A percentile compares a stretch with the other conserved stretches of the same genome.
These are phyloP conservation scores for Cetraspora pellucida DNA, from an alignment of 192 early-diverging fungal genomes.

Conservation along the genomic window DNA sequence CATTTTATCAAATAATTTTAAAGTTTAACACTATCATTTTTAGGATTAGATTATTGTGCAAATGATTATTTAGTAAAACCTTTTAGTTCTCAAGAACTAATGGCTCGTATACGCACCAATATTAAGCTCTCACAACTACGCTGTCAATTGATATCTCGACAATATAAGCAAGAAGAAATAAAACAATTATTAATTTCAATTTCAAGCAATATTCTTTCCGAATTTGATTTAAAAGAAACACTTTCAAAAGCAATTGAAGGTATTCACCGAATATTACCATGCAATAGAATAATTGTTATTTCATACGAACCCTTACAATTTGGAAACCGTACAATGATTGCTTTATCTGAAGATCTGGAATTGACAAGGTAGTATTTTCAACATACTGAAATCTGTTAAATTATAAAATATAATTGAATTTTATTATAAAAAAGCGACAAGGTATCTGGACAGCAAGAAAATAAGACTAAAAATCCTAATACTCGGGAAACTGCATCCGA, in stretches of 20 bases:
- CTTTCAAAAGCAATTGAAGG: conserved; percentile 39
- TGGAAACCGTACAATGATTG: no score
- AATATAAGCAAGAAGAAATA: conserved; percentile 43
- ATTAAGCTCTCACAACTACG: conserved; percentile 51
- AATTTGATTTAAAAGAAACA: conserved; percentile 38
- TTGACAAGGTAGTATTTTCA: no score
- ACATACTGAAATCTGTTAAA: no score
- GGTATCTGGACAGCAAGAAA: not conserved
- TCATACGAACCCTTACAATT: not conserved
- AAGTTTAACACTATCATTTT: no score
- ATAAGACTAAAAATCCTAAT: not conserved
- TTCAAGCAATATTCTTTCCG: conserved; percentile 41
- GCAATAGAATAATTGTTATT: conserved; percentile 41
- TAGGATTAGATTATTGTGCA: conserved; percentile 56
- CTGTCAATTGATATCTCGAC: conserved; percentile 44
- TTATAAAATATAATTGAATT: no score
- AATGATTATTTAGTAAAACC: conserved; percentile 63
- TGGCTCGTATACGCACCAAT: conserved; percentile 56
- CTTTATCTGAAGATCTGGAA: not conserved
- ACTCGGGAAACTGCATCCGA: not conserved
- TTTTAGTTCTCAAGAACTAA: conserved; percentile 52
- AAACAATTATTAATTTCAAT: conserved; percentile 47
- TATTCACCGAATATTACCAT: conserved; percentile 41
- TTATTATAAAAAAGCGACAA: not conserved
- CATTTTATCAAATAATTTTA: conserved; percentile 21